Evolutionary conservation across 1,284 basidiomycete species (phyloP).

Genomic region (Trichosporon asahii): DNA sequence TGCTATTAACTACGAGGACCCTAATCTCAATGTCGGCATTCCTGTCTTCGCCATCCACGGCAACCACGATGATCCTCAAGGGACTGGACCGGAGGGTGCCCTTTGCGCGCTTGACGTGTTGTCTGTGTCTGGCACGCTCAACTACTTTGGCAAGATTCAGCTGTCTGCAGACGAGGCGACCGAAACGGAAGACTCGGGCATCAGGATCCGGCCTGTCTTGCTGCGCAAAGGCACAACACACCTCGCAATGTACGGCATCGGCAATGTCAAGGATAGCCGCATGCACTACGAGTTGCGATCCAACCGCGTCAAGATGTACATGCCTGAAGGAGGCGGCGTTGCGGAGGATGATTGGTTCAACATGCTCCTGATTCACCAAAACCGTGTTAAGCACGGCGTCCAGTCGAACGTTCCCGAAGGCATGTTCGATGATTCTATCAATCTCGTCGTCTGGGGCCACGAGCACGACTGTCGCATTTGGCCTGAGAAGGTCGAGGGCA

Average conservation of each 20-base stretch:
- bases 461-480: slow-evolving; percentile 95
- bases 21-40: slow-evolving; percentile 88
- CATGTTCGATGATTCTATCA: slow-evolving; percentile 92
- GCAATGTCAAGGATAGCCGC: slow-evolving; percentile 92
- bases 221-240: slow-evolving; percentile 82
- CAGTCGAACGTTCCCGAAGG: slow-evolving; percentile 91
- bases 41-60: slow-evolving; percentile 99
- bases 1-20: slow-evolving; percentile 94
- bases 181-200: slow-evolving; percentile 56
- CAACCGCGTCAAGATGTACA: slow-evolving; percentile 92
- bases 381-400: slow-evolving; percentile 88
- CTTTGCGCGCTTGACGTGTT: slow-evolving; percentile 92
- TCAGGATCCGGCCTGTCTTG: slow-evolving; percentile 83
- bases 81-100: slow-evolving; percentile 87
- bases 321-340: slow-evolving; percentile 79
- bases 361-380: slow-evolving; percentile 89
- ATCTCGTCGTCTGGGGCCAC: slow-evolving; percentile 96
- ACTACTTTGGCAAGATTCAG: slow-evolving; percentile 89
- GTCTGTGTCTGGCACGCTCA: slow-evolving; percentile 87
- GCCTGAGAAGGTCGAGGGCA: slow-evolving; percentile 85
- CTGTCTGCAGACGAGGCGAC: slow-evolving; percentile 58
- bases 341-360: slow-evolving; percentile 76
- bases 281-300: slow-evolving; percentile 94
- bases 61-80: slow-evolving; percentile 99
- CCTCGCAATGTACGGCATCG: slow-evolving; percentile 89